These are phyloP conservation scores for Dothideomycetes sp. DNA, from an alignment of 2,329 filamentous ascomycete genomes.

Conservation along the genomic window DNA sequence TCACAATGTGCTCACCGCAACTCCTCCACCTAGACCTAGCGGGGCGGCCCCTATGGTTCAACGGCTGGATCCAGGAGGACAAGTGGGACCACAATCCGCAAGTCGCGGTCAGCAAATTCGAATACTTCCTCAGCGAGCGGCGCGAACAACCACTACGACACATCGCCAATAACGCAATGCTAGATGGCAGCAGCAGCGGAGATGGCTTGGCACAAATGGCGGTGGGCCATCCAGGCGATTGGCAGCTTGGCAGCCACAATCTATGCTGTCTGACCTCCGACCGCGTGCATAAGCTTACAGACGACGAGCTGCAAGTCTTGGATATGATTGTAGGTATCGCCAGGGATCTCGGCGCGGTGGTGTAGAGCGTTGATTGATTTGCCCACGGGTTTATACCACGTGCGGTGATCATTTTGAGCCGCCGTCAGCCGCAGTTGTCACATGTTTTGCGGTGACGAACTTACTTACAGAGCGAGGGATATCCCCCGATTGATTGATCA, in stretches of 20 bases:
- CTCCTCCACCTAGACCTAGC: conserved; percentile 31
- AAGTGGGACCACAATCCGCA: conserved; percentile 28
- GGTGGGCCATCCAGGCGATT: conserved; percentile 16
- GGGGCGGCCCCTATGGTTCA: conserved; percentile 35
- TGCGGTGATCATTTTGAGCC: no score
- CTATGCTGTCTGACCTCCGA: conserved; percentile 23
- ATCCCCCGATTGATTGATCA: no score
- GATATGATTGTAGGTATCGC: conserved; percentile 20
- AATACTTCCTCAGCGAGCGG: conserved; percentile 22
- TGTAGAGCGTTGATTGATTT: no score
- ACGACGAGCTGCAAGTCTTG: conserved; percentile 17
- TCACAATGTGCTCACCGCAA: conserved; percentile 33
- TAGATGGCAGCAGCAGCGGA: no score
- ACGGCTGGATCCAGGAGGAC: conserved; percentile 32
- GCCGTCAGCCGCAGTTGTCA: no score
- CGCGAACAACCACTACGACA: no score
- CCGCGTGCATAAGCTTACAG: conserved; percentile 14
- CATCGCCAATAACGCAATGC: no score
- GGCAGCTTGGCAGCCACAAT: conserved; percentile 24
- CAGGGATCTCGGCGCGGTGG: conserved; percentile 9
- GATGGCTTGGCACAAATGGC: conserved; percentile 11
- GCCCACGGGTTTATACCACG: no score
- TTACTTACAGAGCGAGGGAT: no score
- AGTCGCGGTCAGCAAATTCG: conserved; percentile 24
- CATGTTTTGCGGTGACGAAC: no score